These are phyloP conservation scores for Podosphaera xanthii DNA, from an alignment of 2,329 filamentous ascomycete species.

Conservation along the genomic window DNA sequence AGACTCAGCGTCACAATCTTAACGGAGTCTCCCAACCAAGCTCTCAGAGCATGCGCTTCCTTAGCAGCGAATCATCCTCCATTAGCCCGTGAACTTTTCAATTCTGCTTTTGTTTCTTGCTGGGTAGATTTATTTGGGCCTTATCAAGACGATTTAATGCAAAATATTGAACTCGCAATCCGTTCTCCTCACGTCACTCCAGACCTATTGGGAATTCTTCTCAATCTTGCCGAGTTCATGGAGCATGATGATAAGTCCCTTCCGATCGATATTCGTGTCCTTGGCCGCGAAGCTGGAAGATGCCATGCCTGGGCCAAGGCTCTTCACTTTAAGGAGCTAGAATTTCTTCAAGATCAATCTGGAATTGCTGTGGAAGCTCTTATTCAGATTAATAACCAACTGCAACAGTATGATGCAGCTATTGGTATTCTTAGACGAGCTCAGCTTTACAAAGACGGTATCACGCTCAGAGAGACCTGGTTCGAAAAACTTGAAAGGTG, in stretches of 20 bases:
- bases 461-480: conserved; percentile 93
- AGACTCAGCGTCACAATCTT: conserved; percentile 88
- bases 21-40: conserved; percentile 88
- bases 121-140: conserved; percentile 96
- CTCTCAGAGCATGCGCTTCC: conserved; percentile 75
- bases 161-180: conserved; percentile 85
- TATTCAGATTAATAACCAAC: conserved; percentile 97
- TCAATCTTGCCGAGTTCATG: conserved; percentile 98
- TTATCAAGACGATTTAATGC: conserved; percentile 89
- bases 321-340: conserved; percentile 93
- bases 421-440: conserved; percentile 95
- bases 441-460: conserved; percentile 77
- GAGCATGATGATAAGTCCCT: conserved; percentile 97
- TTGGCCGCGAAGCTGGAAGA: conserved; percentile 84
- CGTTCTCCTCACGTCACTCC: conserved; percentile 90
- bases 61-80: conserved; percentile 81
- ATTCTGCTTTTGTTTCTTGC: conserved; percentile 95
- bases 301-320: conserved; percentile 98
- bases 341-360: conserved; percentile 95
- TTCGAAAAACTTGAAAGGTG: conserved; percentile 96
- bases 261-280: conserved; percentile 84
- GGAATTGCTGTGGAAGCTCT: conserved; percentile 86
- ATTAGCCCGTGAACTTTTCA: conserved; percentile 83
- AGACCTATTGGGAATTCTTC: conserved; percentile 76
- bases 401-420: conserved; percentile 94